Percentiles rank a stretch among this genome's conserved stretches.
Conservation (phyloP, 1,284 basidiomycete genomes). For the Boletellus deceptivus region DNA sequence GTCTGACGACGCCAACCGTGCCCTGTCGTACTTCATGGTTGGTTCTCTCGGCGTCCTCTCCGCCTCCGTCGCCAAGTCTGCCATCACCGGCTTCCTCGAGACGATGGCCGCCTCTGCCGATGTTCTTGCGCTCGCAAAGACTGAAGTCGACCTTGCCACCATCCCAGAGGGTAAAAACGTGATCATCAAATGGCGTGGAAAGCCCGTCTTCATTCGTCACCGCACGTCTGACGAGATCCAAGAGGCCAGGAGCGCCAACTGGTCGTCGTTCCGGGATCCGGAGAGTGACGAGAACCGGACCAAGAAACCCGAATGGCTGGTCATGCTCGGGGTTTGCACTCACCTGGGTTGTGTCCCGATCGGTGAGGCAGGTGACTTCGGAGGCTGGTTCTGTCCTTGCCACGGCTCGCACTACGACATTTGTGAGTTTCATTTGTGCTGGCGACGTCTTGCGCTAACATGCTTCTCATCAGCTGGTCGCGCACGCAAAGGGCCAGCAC, state of each 20-base stretch:
- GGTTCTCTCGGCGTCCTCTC: slow-evolving; percentile 93
- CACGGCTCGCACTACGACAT: slow-evolving; percentile 99
- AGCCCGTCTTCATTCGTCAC: slow-evolving; percentile 99
- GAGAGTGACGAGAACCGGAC: slow-evolving; percentile 85
- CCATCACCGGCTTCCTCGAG: slow-evolving; percentile 91
- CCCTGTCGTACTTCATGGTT: slow-evolving; percentile 96
- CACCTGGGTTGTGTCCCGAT: slow-evolving; percentile 99
- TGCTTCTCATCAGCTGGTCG: slow-evolving; percentile 67
- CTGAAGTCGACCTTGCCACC: slow-evolving; percentile 87
- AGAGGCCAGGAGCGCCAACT: slow-evolving; percentile 85
- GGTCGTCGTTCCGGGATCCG: slow-evolving; percentile 91
- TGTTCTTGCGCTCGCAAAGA: slow-evolving; percentile 96
- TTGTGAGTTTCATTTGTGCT: slow-evolving; percentile 46
- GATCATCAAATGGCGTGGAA: slow-evolving; percentile 99
- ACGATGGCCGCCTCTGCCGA: slow-evolving; percentile 98
- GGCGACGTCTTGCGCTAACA: slow-evolving; percentile 10
- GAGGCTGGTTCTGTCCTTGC: slow-evolving; percentile 99
- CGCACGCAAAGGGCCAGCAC: slow-evolving; percentile 92
- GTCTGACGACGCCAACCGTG: slow-evolving; percentile 72
- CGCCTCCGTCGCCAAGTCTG: slow-evolving; percentile 92
- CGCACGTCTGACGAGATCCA: slow-evolving; percentile 91
- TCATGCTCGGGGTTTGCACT: slow-evolving; percentile 98
- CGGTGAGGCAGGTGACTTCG: slow-evolving; percentile 95
- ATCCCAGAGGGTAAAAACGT: slow-evolving; percentile 99
- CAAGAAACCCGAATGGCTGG: slow-evolving; percentile 97